Evolutionary conservation across 228 moss, liverwort and hornwort species (phyloP), one percentile per base, ranked within the genome.

Genomic region (Sphagnum fallax): DNA sequence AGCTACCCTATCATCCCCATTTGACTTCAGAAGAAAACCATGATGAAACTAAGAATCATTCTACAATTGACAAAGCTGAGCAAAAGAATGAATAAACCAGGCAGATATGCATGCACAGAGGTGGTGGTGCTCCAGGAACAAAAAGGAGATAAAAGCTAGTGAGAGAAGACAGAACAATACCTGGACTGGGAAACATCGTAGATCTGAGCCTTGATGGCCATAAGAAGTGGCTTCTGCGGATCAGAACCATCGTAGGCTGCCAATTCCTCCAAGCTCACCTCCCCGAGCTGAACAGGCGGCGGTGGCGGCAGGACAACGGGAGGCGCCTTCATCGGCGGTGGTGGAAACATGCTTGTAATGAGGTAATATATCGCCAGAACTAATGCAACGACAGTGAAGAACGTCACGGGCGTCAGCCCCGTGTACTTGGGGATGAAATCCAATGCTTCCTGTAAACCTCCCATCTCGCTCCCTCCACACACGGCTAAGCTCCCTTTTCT

Each of bases 171-270:
- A 59, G 4, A 32, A n/a, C 65, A 69, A 67, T 73, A 86, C 86
- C 84, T 80, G 53, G 88, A 88, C 68, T 84, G 84, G n/a, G 88
- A 84, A 49, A 88, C 88, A 18, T 88, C 88, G 65, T 88, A 88
- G 52, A 88, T 79, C 62, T 88, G 84, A 6, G 18, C 84, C 70
- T 88, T 88, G 48, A 88, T 88, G 51, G 84, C 88, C 88, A 88
- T 88, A 75, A 88, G 69, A 48, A 88, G 75, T n/a, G 84, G 88
- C 71, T 84, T 88, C n/a, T 0, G 65, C 1, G 8, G 4, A 63
- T 84, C 78, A 47, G 16, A 69, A 60, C 88, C 88, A 61, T 88
- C 75, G 18, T 78, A 88, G 68, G 62, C 61, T 53, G 7, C 75
- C 6, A 88, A 79, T 61, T 88, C 78, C 10, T 88, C 84, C 1